A percentile compares a stretch with the other conserved stretches of the same genome.
Evolutionary conservation across 2,329 filamentous ascomycete genomes (phyloP).

Genomic region (Orbilia quercus): DNA sequence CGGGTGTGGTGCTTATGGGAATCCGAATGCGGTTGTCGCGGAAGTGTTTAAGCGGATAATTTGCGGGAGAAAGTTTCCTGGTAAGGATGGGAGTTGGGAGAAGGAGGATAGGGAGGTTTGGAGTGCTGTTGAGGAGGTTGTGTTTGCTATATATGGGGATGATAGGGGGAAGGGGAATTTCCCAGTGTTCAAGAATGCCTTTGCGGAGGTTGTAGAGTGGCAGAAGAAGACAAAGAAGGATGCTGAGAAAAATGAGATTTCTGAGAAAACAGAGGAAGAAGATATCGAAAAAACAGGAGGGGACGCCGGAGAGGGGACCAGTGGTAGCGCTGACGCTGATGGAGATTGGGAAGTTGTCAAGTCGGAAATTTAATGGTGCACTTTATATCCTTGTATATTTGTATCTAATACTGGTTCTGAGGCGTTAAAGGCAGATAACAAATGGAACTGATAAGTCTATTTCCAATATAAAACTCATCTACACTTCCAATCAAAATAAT

Average conservation of each 20-base stretch:
- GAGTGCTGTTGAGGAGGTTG: conserved; percentile 67
- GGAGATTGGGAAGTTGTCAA: too few species aligned
- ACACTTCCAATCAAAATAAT: too few species aligned
- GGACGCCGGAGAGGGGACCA: background rate
- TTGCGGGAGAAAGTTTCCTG: conserved; percentile 60
- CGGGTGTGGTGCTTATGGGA: conserved; percentile 74
- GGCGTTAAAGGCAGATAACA: too few species aligned
- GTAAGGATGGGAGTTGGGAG: conserved; percentile 27
- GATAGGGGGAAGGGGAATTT: conserved; percentile 64
- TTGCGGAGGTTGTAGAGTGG: conserved; percentile 64
- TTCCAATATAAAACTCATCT: too few species aligned
- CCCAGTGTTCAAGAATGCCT: conserved; percentile 67
- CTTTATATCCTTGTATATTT: too few species aligned
- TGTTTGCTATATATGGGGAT: conserved; percentile 70
- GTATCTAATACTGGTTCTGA: too few species aligned
- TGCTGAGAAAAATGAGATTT: conserved; percentile 64
- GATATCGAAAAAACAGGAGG: background rate
- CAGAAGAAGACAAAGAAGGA: conserved; percentile 64
- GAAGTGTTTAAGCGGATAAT: conserved; percentile 68
- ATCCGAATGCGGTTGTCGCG: conserved; percentile 71
- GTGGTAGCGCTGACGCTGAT: too few species aligned
- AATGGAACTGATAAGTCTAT: too few species aligned
- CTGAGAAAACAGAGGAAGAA: conserved; percentile 55
- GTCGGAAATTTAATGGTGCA: too few species aligned
- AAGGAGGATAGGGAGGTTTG: conserved; percentile 62